Percentiles rank a stretch among this genome's conserved stretches.
Evolutionary conservation across 495 filamentous ascomycete species (phyloP).

Genomic region (Aspergillus saccharolyticus): DNA sequence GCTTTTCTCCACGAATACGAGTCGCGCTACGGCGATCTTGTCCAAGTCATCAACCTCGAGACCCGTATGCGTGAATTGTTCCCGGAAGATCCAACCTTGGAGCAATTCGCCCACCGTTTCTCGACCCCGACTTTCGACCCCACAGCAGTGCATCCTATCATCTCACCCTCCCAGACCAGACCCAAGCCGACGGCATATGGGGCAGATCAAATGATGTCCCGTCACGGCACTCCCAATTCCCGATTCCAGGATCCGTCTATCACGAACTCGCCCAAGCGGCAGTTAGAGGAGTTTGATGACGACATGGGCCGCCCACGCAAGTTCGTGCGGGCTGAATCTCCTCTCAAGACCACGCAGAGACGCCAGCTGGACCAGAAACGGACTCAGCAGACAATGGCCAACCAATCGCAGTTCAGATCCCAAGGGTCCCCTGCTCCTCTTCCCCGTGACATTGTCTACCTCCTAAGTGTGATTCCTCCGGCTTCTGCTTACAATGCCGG

Average conservation of each 20-base stretch:
- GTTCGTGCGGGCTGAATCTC: constrained; percentile 73
- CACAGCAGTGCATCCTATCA: constrained; percentile 69
- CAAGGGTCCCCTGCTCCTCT: constrained; percentile 49
- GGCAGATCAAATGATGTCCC: constrained; percentile 30
- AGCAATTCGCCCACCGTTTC: constrained; percentile 72
- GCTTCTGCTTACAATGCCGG: constrained; percentile 64
- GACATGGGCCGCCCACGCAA: constrained; percentile 72
- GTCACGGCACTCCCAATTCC: constrained; percentile 52
- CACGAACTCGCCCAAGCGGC: constrained; percentile 73
- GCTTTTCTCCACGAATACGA: constrained; percentile 91
- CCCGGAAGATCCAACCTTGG: constrained; percentile 74
- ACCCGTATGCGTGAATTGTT: constrained; percentile 88
- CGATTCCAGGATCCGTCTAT: constrained; percentile 43
- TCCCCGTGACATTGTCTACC: constrained; percentile 73
- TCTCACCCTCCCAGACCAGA: constrained; percentile 72
- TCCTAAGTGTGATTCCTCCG: constrained; percentile 76
- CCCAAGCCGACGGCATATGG: constrained; percentile 49
- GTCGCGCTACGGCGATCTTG: constrained; percentile 85
- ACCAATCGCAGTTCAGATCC: constrained; percentile 37
- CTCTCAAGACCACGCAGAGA: constrained; percentile 78
- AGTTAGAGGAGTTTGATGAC: constrained; percentile 68
- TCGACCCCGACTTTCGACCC: constrained; percentile 65
- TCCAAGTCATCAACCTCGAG: constrained; percentile 83
- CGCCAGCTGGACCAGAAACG: constrained; percentile 74
- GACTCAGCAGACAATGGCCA: constrained; percentile 29